These are phyloP conservation scores for Gyromitra esculenta DNA, from an alignment of 2,329 filamentous ascomycete species.

Conservation along the genomic window DNA sequence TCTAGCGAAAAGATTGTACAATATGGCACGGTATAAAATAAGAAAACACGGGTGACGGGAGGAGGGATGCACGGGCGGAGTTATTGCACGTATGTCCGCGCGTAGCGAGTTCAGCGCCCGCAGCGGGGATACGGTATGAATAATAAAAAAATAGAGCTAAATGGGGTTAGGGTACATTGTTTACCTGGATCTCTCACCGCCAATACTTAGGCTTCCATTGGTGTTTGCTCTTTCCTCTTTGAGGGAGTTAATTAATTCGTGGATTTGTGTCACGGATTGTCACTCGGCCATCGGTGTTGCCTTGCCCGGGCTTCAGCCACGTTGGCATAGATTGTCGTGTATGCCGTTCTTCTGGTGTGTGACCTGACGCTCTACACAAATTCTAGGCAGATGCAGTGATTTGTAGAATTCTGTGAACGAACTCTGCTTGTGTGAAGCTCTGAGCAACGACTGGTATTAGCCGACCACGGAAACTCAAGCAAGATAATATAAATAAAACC, in stretches of 20 bases:
- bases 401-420: not conserved
- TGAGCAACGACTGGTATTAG: not conserved
- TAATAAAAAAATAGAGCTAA: constrained; percentile 2
- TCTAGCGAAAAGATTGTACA: constrained; percentile 4
- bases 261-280: not conserved
- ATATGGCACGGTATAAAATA: not conserved
- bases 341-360: not conserved
- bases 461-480: not conserved
- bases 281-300: not conserved
- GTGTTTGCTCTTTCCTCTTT: not conserved
- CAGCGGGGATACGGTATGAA: not conserved
- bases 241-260: not conserved
- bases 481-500: no score
- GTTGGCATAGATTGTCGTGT: not conserved
- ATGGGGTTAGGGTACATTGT: not conserved
- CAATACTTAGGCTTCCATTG: not conserved
- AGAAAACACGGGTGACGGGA: not conserved
- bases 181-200: not conserved
- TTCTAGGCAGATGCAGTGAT: not conserved
- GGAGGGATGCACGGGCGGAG: not conserved
- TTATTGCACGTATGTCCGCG: not conserved
- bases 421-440: not conserved
- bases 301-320: no score
- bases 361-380: not conserved
- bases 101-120: not conserved